Base-by-base conservation (phyloP, 306 rosid species). In the Trifolium fragiferum region DNA sequence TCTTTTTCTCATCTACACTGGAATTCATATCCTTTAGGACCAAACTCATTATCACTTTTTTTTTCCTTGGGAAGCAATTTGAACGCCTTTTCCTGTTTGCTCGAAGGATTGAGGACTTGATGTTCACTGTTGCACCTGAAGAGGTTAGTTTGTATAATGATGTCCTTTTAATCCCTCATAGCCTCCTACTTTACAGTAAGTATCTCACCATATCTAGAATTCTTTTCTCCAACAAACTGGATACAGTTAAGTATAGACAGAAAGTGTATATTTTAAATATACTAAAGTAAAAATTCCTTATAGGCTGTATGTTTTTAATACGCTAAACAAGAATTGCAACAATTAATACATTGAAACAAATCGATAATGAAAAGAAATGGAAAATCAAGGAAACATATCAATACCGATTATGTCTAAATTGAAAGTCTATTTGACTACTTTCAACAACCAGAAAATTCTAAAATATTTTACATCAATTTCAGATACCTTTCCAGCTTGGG, bases 401-500 rank as follows among this genome's bases (percentile, higher is more conserved):
- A n/a, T 33, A 15, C 13, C 4, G 35, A 7, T 44, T 5, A 43
- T 44, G 72, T 44, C 72, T 38, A 66, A 75, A 53, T 81, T 75
- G 53, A 78, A 33, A 47, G 65, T 58, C 19, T 61, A 57, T 73
- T 57, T 41, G 40, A 8, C 20, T 68, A 8, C 20, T 68, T 60
- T 57, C 20, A n/a, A 37, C 20, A 15, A 63, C 43, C 38, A 18
- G 32, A 41, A 47, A 81, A 67, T 53, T 66, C 44, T 64, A n/a
- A 25, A 64, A 51, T 58, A 10, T 78, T 61, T 51, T 77, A 61
- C 33, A n/a, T 60, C 49, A 60, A 78, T 86, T 94, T 72, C 93
- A 92, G 99, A 90, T 94, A 74, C 99, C 96, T 79, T 92, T 90
- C 88, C 99, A 94, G 87, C 96, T 94, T 77, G 97, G 97, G 44